Conservation (phyloP, 176 grass and related monocot genomes). For the Zoysia pacifica region DNA sequence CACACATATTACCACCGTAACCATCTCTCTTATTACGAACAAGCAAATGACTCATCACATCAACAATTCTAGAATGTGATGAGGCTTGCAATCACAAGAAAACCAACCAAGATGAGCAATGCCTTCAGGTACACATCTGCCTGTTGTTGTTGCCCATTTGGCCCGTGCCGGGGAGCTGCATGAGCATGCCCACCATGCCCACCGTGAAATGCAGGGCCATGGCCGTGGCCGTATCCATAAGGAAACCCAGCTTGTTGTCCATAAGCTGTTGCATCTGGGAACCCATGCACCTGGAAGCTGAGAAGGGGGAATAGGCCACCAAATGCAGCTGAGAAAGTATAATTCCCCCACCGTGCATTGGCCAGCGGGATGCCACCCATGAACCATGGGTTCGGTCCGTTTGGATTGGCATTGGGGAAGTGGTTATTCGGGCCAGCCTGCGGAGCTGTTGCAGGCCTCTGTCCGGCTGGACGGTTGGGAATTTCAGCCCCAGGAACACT, state of each 20-base stretch:
- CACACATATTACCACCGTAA: neutral
- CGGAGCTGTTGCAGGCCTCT: slow-evolving; percentile 67
- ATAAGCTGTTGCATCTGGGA: slow-evolving; percentile 67
- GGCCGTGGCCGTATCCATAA: slow-evolving; percentile 58
- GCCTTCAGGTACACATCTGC: slow-evolving; percentile 83
- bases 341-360: slow-evolving; percentile 68
- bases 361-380: slow-evolving; percentile 49
- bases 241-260: slow-evolving; percentile 68
- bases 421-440: slow-evolving; percentile 57
- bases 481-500: slow-evolving; percentile 58
- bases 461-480: slow-evolving; percentile 62
- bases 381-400: slow-evolving; percentile 54
- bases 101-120: slow-evolving; percentile 76
- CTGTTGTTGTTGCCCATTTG: slow-evolving; percentile 62
- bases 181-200: slow-evolving; percentile 48
- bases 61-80: slow-evolving; percentile 67
- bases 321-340: slow-evolving; percentile 71
- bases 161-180: slow-evolving; percentile 52
- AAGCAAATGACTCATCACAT: neutral
- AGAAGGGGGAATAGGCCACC: slow-evolving; percentile 80
- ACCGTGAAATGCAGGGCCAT: slow-evolving; percentile 66
- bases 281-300: slow-evolving; percentile 84
- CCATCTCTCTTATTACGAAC: slow-evolving; percentile 28
- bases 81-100: slow-evolving; percentile 82
- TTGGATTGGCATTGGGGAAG: slow-evolving; percentile 43